A percentile compares a stretch with the other conserved stretches of the same genome.
Evolutionary conservation across 2,329 filamentous ascomycete genomes (phyloP).

Genomic region (Drechslerella dactyloides): DNA sequence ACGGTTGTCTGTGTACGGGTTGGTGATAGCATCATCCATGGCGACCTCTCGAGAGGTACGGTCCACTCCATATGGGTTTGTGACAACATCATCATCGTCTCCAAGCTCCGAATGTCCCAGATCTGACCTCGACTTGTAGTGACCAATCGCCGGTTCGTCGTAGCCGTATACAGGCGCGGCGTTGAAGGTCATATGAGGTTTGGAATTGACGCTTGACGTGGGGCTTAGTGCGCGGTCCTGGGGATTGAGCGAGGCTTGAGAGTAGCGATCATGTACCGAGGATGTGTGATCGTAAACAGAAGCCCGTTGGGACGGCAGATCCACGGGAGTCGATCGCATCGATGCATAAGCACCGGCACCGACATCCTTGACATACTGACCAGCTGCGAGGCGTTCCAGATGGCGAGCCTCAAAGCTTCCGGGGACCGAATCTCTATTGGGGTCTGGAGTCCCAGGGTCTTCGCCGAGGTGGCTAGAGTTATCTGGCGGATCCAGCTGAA

Average conservation of each 20-base stretch:
- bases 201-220: constrained; percentile 57
- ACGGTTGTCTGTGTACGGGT: constrained; percentile 48
- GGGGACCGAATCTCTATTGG: constrained; percentile 36
- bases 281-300: constrained; percentile 54
- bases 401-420: constrained; percentile 49
- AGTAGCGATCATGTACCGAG: constrained; percentile 55
- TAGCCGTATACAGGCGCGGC: constrained; percentile 72
- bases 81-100: constrained; percentile 72
- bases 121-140: constrained; percentile 58
- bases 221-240: constrained; percentile 64
- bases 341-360: constrained; percentile 55
- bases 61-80: constrained; percentile 72
- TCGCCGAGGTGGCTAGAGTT: constrained; percentile 32
- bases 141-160: constrained; percentile 78
- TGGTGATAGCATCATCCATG: constrained; percentile 54
- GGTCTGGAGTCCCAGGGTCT: constrained; percentile 18
- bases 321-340: constrained; percentile 54
- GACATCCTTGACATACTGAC: constrained; percentile 54
- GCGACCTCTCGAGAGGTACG: constrained; percentile 39
- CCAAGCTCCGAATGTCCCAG: constrained; percentile 59
- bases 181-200: constrained; percentile 70
- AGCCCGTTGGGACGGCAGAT: constrained; percentile 53
- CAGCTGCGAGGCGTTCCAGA: constrained; percentile 39
- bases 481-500: constrained; percentile 44
- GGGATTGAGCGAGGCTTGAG: constrained; percentile 59